Evolutionary conservation across 176 grass and related monocot species (phyloP), one percentile per base, ranked within the genome.

Genomic region (Rhynchospora breviuscula): DNA sequence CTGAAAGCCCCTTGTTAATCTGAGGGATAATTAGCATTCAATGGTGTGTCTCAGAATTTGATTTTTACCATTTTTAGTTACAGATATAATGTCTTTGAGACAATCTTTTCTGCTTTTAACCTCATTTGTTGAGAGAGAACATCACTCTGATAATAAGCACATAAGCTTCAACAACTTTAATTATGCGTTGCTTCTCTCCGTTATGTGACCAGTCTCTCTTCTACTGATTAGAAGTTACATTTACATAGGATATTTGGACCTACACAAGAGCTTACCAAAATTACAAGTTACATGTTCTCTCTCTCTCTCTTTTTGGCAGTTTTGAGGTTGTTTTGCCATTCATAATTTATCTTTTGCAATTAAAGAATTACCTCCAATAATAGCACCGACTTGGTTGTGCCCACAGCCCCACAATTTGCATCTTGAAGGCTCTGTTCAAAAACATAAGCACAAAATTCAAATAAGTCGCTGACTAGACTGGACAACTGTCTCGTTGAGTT

Each of bases 351-450:
- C 6, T 11, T 84, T 19, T 35, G 40, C 18, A 59, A 43, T 59
- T 31, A 85, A 85, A 40, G 56, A 21, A 21, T 79, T 83, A 94
- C 95, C 92, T 94, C 81, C 87, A 81, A 75, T 35, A 49, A 94
- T 85, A 53, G 71, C 0, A 12, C 51, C 10, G 15, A 82, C 9
- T 13, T 58, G 58, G 14, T 47, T 40, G 35, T 35, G 13, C 49
- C 49, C 44, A 8, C 44, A 22, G 6, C 43, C 12, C 47, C 26
- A 47, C 54, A n/a, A 49, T 4, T 52, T 43, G 59, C 78, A 87
- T 19, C 56, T 84, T 1, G 61, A 31, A 19, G 6, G 3, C 1
- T 40, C 46, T 84, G 67, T 10, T 84, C 59, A 31, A 84, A 68
- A 67, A 35, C 12, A 53, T 12, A 83, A 73, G 66, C 67, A 71